Evolutionary conservation across 495 filamentous ascomycete genomes (phyloP).

Genomic region (Penicillium odoratum): DNA sequence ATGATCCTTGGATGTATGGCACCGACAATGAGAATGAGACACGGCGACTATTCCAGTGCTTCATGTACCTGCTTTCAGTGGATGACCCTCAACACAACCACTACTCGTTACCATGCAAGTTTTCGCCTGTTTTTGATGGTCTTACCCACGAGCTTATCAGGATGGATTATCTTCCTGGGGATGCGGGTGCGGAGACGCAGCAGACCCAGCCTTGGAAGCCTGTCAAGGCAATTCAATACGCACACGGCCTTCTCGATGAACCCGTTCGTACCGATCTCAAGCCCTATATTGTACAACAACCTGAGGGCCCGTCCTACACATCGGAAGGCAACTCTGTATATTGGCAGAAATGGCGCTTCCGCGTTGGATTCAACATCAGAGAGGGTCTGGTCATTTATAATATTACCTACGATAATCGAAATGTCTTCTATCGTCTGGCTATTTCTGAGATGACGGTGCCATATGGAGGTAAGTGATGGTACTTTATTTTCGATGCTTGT

Average conservation of each 20-base stretch:
- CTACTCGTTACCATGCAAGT: slow-evolving; percentile 75
- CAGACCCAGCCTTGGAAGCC: slow-evolving; percentile 44
- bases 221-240: slow-evolving; percentile 57
- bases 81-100: slow-evolving; percentile 60
- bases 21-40: slow-evolving; percentile 37
- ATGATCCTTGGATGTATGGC: slow-evolving; percentile 51
- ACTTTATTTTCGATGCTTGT: background rate
- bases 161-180: slow-evolving; percentile 51
- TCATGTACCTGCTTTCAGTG: slow-evolving; percentile 44
- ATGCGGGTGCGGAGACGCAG: slow-evolving; percentile 26
- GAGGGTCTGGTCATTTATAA: slow-evolving; percentile 65
- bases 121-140: slow-evolving; percentile 73
- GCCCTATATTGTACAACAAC: slow-evolving; percentile 73
- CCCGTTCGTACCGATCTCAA: slow-evolving; percentile 61
- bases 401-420: slow-evolving; percentile 66
- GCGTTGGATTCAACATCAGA: slow-evolving; percentile 63
- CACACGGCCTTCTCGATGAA: slow-evolving; percentile 39
- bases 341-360: slow-evolving; percentile 71
- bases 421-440: slow-evolving; percentile 66
- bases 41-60: slow-evolving; percentile 46
- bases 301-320: slow-evolving; percentile 71
- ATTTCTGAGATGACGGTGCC: slow-evolving; percentile 77
- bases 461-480: slow-evolving; percentile 35
- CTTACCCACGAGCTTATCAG: slow-evolving; percentile 61
- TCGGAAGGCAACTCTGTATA: slow-evolving; percentile 51